Base-by-base conservation (phyloP, 2,329 filamentous ascomycete genomes). In the Fusarium humuli region DNA sequence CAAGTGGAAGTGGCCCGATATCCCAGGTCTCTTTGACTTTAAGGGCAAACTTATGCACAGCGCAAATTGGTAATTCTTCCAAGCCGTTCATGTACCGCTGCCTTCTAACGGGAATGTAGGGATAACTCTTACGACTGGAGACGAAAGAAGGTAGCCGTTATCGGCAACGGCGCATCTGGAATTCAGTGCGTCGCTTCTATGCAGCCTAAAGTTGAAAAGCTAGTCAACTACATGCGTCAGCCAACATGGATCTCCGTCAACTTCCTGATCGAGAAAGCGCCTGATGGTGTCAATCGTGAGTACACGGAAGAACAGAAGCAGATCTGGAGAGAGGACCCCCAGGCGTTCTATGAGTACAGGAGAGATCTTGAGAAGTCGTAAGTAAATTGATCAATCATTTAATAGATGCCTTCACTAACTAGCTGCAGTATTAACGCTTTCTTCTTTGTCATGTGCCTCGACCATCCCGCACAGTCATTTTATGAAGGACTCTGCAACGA, bases 1-100 rank as follows among this genome's bases (percentile, higher is more conserved):
- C 25, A 60, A 60, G n/a, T 60, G 57, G 57, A 60, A 60, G 23
- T 60, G 57, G 57, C 57, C 57, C 3, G 49, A 60, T 8, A 60
- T 60, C 23, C 49, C 41, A 12, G 57, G 49, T 30, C 49, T 60
- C 10, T 54, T 55, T 40, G 57, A 60, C 30, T 60, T 60, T n/a
- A 54, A 55, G 23, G 57, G 57, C 29, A 54, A 55, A 23, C 41
- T 60, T 5, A 20, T 60, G 23, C 57, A 60, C 6, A 60, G 48
- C 30, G 57, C 57, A 22, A 54, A 60, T 14, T 60, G 57, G 57
- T 54, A 55, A 3, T 5, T 0, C 16, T 18, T 2, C 7, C 7
- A 5, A 29, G 5, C 7, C 6, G 5, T 8, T 16, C 11, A 2
- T n/a, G 6, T 18, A 5, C 3, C 7, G 2, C 6, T 18, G 2